These are phyloP conservation scores for Boletus barrowsii DNA, from an alignment of 768 basidiomycete genomes.

Conservation along the genomic window DNA sequence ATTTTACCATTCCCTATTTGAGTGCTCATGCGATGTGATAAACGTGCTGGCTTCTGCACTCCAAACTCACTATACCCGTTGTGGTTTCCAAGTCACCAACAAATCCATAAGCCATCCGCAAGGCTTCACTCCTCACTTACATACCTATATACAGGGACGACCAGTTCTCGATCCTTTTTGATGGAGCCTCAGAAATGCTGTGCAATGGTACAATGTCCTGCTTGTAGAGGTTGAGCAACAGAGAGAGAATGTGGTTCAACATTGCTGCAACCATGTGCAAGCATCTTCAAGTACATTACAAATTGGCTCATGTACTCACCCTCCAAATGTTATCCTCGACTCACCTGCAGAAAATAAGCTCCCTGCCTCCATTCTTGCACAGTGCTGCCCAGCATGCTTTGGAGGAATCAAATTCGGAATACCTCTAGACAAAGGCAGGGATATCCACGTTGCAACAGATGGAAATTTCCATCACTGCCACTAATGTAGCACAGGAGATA, in stretches of 20 bases:
- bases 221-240: constrained; percentile 9
- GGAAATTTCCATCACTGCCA: constrained; percentile 8
- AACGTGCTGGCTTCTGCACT: too few relatives aligned
- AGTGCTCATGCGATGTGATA: too few relatives aligned
- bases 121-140: too few relatives aligned
- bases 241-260: not conserved
- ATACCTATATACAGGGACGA: too few relatives aligned
- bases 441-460: constrained; percentile 1
- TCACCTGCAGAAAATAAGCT: rapidly evolving
- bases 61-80: too few relatives aligned
- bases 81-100: too few relatives aligned
- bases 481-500: not conserved
- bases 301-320: too few relatives aligned
- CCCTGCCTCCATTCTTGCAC: not conserved
- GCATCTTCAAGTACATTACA: not conserved
- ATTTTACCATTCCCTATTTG: too few relatives aligned
- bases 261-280: not conserved
- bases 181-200: not conserved
- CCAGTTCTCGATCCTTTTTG: too few relatives aligned
- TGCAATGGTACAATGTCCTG: constrained; percentile 32
- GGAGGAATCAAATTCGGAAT: not conserved
- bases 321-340: too few relatives aligned
- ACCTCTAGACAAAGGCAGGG: not conserved
- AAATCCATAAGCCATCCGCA: too few relatives aligned
- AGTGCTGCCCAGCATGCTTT: not conserved